A percentile compares a stretch with the other conserved stretches of the same genome.
Evolutionary conservation across 345 rosid genomes (phyloP).

Genomic region (Populus euphratica): DNA sequence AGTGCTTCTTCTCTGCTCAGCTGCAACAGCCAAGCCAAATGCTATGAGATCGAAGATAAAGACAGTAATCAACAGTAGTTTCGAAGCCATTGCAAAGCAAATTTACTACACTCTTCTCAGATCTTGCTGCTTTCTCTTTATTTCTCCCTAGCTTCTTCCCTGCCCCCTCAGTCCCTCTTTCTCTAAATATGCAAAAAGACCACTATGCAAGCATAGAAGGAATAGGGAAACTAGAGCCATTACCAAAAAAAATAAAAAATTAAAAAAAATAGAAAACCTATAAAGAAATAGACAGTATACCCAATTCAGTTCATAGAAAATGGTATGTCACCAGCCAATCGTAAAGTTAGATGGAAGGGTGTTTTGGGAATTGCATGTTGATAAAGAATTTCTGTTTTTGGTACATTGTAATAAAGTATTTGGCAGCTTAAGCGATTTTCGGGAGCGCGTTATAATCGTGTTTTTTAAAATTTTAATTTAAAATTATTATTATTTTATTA

Average conservation of each 20-base stretch:
- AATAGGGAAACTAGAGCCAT: not conserved
- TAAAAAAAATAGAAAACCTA: conserved; percentile 2
- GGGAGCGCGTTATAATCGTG: too few species aligned
- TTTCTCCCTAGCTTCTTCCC: not conserved
- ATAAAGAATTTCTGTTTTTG: not conserved
- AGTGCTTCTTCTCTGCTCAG: conserved; percentile 93
- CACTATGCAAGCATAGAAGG: conserved; percentile 2
- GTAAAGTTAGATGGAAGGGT: conserved; percentile 4
- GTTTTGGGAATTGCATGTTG: not conserved
- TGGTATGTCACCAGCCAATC: conserved; percentile 27
- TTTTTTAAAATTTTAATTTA: too few species aligned
- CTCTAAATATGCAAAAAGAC: conserved; percentile 19
- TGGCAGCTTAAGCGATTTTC: too few species aligned
- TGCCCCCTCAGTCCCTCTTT: conserved; percentile 14
- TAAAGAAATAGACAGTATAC: conserved; percentile 40
- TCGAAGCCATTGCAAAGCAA: conserved; percentile 62
- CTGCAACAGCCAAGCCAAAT: conserved; percentile 87
- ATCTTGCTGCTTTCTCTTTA: conserved; percentile 18
- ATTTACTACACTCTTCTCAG: conserved; percentile 23
- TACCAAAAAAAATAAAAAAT: too few species aligned
- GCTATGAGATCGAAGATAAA: conserved; percentile 81
- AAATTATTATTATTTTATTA: too few species aligned
- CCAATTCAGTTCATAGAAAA: conserved; percentile 23
- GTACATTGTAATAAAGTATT: not conserved
- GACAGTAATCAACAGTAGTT: conserved; percentile 58